Conservation (phyloP, 139 green algal genomes). For the Haematococcus sp. region DNA sequence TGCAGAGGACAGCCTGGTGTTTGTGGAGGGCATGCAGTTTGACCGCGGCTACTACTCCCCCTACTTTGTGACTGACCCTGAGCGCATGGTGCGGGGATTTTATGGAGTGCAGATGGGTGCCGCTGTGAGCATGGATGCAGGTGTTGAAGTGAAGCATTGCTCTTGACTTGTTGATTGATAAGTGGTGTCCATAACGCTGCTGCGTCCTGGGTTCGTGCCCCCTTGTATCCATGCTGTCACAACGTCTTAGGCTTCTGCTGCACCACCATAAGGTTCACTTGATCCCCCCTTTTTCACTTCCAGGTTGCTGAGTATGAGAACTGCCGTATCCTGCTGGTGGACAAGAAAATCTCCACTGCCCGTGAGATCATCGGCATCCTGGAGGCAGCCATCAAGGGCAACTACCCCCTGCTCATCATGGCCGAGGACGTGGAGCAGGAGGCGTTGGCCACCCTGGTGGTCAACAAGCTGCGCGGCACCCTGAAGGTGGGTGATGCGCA, state of each 20-base stretch:
- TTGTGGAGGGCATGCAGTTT: slow-evolving; percentile 99
- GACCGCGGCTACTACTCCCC: slow-evolving; percentile 98
- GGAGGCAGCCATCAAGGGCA: slow-evolving; percentile 87
- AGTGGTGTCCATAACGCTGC: too few species aligned
- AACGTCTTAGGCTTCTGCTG: too few species aligned
- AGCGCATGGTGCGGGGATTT: slow-evolving; percentile 92
- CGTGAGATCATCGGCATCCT: slow-evolving; percentile 95
- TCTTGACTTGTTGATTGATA: too few species aligned
- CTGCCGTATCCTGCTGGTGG: slow-evolving; percentile 93
- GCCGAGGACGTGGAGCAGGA: slow-evolving; percentile 99
- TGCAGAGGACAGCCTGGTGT: slow-evolving; percentile 92
- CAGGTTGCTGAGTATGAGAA: slow-evolving; percentile 81
- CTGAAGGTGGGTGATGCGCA: slow-evolving; percentile 84
- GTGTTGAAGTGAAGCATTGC: too few species aligned
- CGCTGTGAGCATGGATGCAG: too few species aligned
- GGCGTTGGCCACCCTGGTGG: slow-evolving; percentile 97
- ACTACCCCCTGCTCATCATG: slow-evolving; percentile 97
- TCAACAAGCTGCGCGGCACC: slow-evolving; percentile 98
- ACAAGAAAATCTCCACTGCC: slow-evolving; percentile 98
- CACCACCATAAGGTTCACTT: too few species aligned
- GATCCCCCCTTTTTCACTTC: not conserved
- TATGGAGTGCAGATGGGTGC: too few species aligned
- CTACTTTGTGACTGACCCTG: slow-evolving; percentile 99
- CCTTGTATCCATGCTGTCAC: too few species aligned
- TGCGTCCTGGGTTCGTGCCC: too few species aligned